A percentile compares a stretch with the other conserved stretches of the same genome.
These are phyloP conservation scores for Petunia hybrid DNA, from an alignment of 305 asterid genomes.

Conservation along the genomic window DNA sequence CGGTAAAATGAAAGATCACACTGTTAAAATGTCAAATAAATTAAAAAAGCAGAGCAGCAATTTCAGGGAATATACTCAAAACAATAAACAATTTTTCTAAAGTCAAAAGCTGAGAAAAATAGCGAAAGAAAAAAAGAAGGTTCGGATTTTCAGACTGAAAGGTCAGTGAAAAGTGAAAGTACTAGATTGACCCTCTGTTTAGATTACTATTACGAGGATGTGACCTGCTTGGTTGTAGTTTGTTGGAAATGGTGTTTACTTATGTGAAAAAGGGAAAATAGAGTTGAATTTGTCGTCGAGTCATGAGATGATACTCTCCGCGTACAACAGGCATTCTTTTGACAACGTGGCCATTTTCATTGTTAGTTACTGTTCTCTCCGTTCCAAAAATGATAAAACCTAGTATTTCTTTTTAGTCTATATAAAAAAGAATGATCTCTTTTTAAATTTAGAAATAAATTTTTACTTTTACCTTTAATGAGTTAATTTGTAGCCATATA, in stretches of 20 bases:
- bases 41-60: not conserved
- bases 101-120: conserved; percentile 19
- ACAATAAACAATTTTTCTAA: not conserved
- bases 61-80: conserved; percentile 4
- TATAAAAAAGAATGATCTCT: no score
- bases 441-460: no score
- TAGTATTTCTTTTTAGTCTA: no score
- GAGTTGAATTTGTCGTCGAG: not conserved
- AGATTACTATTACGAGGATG: conserved; percentile 11
- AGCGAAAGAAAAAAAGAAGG: not conserved
- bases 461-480: no score
- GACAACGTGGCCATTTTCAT: not conserved
- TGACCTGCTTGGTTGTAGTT: not conserved
- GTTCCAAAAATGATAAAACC: no score
- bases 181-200: not conserved
- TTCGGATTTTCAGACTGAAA: conserved; percentile 29
- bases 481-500: no score
- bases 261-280: not conserved
- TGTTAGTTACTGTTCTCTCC: no score
- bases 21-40: not conserved
- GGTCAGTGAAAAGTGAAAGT: conserved; percentile 10
- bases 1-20: conserved; percentile 26
- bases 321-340: not conserved
- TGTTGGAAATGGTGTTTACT: not conserved
- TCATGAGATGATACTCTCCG: not conserved